A percentile compares a stretch with the other conserved stretches of the same genome.
These are phyloP conservation scores for Candida schatavii DNA, from an alignment of 805 yeast species.

Conservation along the genomic window DNA sequence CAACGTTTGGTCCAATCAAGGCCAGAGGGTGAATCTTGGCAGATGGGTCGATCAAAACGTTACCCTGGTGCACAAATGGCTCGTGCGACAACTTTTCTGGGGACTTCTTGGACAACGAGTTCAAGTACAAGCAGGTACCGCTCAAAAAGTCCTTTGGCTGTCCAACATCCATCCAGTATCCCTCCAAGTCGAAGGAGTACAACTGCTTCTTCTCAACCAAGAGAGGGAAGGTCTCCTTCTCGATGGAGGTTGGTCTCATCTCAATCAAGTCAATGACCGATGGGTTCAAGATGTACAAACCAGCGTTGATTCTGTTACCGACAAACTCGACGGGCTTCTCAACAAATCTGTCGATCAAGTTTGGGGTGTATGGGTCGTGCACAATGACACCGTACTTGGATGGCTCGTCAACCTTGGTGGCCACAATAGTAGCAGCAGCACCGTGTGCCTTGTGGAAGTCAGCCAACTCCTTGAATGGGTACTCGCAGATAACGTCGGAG, in stretches of 20 bases:
- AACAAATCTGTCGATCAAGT: slow-evolving; percentile 96
- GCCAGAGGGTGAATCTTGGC: slow-evolving; percentile 92
- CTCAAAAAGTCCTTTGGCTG: slow-evolving; percentile 99
- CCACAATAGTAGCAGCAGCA: slow-evolving; percentile 97
- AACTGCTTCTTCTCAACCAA: slow-evolving; percentile 85
- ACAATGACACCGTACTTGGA: slow-evolving; percentile 99
- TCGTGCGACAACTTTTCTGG: slow-evolving; percentile 68
- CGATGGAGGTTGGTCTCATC: slow-evolving; percentile 97
- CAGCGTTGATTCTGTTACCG: slow-evolving; percentile 99
- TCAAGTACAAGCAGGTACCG: slow-evolving; percentile 90
- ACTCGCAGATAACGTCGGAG: slow-evolving; percentile 98
- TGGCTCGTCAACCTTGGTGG: slow-evolving; percentile 99
- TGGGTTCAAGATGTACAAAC: slow-evolving; percentile 97
- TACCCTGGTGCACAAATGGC: slow-evolving; percentile 81
- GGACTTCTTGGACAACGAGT: slow-evolving; percentile 77
- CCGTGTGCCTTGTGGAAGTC: slow-evolving; percentile 94
- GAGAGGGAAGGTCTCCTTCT: slow-evolving; percentile 98
- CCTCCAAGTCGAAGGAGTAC: slow-evolving; percentile 96
- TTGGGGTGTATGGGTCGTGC: slow-evolving; percentile 90
- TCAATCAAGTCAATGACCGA: slow-evolving; percentile 94
- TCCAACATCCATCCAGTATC: slow-evolving; percentile 99
- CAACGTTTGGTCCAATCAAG: slow-evolving; percentile 97
- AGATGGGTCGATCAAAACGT: slow-evolving; percentile 90
- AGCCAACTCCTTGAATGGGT: slow-evolving; percentile 91
- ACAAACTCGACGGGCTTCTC: slow-evolving; percentile 99